Percentiles rank a stretch among this genome's conserved stretches.
Conservation (phyloP, 225 moss, liverwort and hornwort species). For the Bryum argenteum region DNA sequence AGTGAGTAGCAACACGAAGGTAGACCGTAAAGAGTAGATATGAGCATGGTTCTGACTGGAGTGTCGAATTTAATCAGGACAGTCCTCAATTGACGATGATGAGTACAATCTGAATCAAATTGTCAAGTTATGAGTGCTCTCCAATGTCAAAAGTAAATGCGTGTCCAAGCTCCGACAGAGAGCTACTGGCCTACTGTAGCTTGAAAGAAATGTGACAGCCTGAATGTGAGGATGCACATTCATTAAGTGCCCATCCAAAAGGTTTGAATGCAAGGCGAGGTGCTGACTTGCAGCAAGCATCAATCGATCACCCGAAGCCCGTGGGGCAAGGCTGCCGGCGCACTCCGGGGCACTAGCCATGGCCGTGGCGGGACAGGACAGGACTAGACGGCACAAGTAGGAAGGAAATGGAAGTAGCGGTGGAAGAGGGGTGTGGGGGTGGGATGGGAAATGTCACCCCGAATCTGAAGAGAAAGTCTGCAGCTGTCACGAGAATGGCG, state of each 20-base stretch:
- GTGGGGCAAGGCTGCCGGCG: not conserved
- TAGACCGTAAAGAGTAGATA: not conserved
- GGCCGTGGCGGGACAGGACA: not conserved
- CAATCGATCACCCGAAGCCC: not conserved
- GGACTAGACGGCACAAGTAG: not conserved
- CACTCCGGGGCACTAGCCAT: not conserved
- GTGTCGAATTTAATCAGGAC: not conserved
- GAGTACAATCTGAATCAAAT: not conserved
- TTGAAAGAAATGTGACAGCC: not conserved
- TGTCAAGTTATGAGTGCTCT: not conserved
- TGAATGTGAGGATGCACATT: not conserved
- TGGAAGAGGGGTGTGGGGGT: not conserved
- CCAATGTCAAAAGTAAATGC: not conserved
- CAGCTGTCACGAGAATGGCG: slow-evolving; percentile 21
- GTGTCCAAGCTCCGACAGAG: not conserved
- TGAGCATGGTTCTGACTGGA: not conserved
- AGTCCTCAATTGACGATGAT: not conserved
- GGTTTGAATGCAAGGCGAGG: not conserved
- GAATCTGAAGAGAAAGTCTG: slow-evolving; percentile 22
- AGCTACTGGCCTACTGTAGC: not conserved
- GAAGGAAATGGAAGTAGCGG: not conserved
- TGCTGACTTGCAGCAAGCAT: not conserved
- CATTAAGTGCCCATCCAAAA: not conserved
- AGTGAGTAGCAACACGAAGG: too few relatives aligned
- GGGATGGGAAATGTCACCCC: slow-evolving; percentile 5